These are phyloP conservation scores for Globisporangium nodosum DNA, from an alignment of 352 stramenopile genomes.

Conservation along the genomic window DNA sequence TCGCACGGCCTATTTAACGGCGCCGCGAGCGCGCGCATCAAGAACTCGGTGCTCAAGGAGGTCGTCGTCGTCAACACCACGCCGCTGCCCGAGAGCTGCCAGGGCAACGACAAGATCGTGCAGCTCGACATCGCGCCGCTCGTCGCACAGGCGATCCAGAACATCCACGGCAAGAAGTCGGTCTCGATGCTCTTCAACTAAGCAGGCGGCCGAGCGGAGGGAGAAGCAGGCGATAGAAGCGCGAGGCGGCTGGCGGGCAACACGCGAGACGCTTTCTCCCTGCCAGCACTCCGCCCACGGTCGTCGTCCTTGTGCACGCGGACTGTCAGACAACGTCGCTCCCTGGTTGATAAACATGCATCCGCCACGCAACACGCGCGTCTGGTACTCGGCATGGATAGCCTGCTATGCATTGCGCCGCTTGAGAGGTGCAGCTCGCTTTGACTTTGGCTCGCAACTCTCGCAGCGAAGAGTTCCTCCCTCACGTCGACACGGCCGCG, in stretches of 20 bases:
- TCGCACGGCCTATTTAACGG: conserved; percentile 98
- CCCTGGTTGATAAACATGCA: neutral
- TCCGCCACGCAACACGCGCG: neutral
- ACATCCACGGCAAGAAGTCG: conserved; percentile 99
- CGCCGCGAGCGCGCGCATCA: conserved; percentile 86
- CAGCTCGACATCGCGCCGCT: conserved; percentile 97
- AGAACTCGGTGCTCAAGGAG: conserved; percentile 88
- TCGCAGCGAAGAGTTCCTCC: neutral
- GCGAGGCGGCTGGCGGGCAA: neutral
- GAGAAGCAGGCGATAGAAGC: neutral
- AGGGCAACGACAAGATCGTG: conserved; percentile 97
- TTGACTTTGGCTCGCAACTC: no score
- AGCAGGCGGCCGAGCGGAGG: conserved; percentile 3
- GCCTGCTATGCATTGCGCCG: no score
- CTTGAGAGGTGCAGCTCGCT: no score
- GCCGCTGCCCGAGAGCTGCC: conserved; percentile 75
- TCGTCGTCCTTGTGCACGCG: no score
- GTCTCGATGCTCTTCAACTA: conserved; percentile 99
- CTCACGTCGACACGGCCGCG: no score
- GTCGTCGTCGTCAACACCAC: conserved; percentile 90
- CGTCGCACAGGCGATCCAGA: conserved; percentile 98
- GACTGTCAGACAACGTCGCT: neutral
- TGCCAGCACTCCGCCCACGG: neutral
- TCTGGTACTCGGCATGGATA: neutral
- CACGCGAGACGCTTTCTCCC: neutral